A percentile compares a stretch with the other conserved stretches of the same genome.
Evolutionary conservation across 331 rosid species (phyloP).

Genomic region (Phaseolus coccineus): DNA sequence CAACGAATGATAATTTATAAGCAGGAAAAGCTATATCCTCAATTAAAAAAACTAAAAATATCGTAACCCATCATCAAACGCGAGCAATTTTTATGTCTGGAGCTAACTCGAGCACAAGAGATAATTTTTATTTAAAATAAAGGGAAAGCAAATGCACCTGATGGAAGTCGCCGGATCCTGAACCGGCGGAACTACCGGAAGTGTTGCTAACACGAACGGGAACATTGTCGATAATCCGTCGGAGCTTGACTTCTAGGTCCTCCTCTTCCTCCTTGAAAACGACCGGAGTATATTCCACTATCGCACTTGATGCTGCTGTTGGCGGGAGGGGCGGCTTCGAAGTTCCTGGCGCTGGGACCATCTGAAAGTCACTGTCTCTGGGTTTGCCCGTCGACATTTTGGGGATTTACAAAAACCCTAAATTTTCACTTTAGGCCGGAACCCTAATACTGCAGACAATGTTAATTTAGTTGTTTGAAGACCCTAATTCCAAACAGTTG

Average conservation of each 20-base stretch:
- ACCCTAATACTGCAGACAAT: background rate
- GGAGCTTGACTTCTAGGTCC: conserved; percentile 90
- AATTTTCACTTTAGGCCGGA: conserved; percentile 9
- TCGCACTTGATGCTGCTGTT: conserved; percentile 59
- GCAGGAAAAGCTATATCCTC: conserved; percentile 12
- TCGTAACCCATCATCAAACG: background rate
- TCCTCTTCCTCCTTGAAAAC: conserved; percentile 86
- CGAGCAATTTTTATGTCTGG: background rate
- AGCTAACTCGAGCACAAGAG: background rate
- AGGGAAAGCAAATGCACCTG: conserved; percentile 60
- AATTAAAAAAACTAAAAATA: background rate
- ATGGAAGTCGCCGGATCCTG: conserved; percentile 98
- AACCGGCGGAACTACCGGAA: conserved; percentile 93
- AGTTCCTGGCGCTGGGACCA: conserved; percentile 56
- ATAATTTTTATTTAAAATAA: background rate
- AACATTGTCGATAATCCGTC: conserved; percentile 84
- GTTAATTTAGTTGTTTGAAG: background rate
- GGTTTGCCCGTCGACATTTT: conserved; percentile 71
- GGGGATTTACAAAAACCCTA: conserved; percentile 54
- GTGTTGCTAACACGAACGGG: conserved; percentile 97
- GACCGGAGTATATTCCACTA: conserved; percentile 74
- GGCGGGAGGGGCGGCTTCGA: conserved; percentile 61
- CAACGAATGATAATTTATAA: background rate
- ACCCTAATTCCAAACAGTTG: background rate
- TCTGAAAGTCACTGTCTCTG: conserved; percentile 62